phyloP scores from a whole-genome alignment of 257 asterid species.

The Nicotiana tabacum region DNA sequence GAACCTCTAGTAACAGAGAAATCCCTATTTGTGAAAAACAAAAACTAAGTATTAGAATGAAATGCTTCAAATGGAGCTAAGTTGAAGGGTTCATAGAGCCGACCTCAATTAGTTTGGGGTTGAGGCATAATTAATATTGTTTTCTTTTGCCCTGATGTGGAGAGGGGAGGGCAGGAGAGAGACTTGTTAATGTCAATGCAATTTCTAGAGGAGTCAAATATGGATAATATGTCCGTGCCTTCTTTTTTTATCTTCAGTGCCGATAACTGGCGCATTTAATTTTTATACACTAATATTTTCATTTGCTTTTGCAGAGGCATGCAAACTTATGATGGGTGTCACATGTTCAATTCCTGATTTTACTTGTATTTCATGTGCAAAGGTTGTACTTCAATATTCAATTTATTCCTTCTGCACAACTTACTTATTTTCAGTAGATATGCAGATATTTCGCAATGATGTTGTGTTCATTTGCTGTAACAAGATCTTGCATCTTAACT shows the following conservation, averaged over 20 bases:
- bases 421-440: not conserved
- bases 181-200: not conserved
- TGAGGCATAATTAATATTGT: not conserved
- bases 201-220: not conserved
- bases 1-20: not conserved
- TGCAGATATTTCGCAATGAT: not conserved
- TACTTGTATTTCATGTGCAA: conserved; percentile 83
- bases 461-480: not conserved
- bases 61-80: not conserved
- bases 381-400: conserved; percentile 46
- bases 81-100: not conserved
- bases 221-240: not conserved
- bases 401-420: not conserved
- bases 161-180: not conserved
- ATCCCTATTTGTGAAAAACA: not conserved
- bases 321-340: conserved; percentile 80
- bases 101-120: not conserved
- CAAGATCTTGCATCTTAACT: not conserved
- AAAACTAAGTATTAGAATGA: not conserved
- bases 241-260: not conserved
- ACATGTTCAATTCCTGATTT: conserved; percentile 95
- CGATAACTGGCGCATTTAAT: not conserved
- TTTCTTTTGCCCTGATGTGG: not conserved
- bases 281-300: not conserved
- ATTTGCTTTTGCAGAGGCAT: conserved; percentile 55